These are phyloP conservation scores for Xeromyces bisporus DNA, from an alignment of 495 filamentous ascomycete species.

Conservation along the genomic window DNA sequence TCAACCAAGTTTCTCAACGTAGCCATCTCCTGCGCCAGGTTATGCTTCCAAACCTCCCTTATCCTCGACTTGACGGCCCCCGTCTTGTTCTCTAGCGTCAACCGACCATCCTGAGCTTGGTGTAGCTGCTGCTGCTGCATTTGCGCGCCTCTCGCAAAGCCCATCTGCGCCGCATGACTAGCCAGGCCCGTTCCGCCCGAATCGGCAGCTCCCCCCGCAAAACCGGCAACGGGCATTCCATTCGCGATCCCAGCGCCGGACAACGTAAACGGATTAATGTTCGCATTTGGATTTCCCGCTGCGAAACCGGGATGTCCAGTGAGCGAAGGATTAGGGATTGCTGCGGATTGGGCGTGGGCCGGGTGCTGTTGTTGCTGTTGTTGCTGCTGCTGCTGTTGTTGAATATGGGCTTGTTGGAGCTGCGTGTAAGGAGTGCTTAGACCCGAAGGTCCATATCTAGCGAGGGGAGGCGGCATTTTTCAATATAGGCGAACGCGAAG, in stretches of 20 bases:
- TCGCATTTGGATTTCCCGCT: conserved; percentile 41
- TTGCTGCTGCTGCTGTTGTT: conserved; percentile 18
- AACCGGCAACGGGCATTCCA: conserved; percentile 36
- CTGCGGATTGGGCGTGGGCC: conserved; percentile 34
- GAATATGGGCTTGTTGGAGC: conserved; percentile 28
- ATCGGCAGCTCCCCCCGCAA: conserved; percentile 39
- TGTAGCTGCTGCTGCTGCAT: conserved; percentile 49
- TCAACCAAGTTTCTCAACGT: conserved; percentile 64
- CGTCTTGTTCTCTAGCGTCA: conserved; percentile 23
- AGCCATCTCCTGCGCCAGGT: conserved; percentile 79
- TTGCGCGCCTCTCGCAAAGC: conserved; percentile 62
- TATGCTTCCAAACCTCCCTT: conserved; percentile 87
- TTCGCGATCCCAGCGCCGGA: conserved; percentile 36
- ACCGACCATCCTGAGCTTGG: conserved; percentile 33
- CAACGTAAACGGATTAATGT: conserved; percentile 49
- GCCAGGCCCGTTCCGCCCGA: conserved; percentile 65
- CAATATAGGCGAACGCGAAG: no score
- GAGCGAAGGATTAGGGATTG: conserved; percentile 43
- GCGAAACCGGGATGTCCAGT: conserved; percentile 42
- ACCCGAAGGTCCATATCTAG: conserved; percentile 35
- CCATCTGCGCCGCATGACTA: conserved; percentile 77
- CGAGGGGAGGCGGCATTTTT: conserved; percentile 25
- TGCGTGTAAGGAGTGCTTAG: conserved; percentile 34
- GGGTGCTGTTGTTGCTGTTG: conserved; percentile 33
- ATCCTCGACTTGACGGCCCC: conserved; percentile 53